phyloP scores from a whole-genome alignment of 2,329 filamentous ascomycete genomes.

The Lachnellula cervina region DNA sequence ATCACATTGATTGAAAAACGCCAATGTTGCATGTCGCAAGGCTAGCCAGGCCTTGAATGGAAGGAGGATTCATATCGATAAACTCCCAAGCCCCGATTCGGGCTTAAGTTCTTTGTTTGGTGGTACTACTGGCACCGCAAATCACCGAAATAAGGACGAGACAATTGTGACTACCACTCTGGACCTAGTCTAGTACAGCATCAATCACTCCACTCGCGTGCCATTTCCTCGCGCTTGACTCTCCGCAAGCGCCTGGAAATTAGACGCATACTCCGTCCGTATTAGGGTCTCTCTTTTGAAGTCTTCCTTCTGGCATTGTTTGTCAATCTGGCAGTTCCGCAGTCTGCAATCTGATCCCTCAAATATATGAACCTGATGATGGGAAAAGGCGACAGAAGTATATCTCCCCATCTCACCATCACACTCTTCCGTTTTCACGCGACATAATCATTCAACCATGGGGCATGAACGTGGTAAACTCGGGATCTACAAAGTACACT shows the following conservation, averaged over 20 bases:
- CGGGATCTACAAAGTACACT: background rate
- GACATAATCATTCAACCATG: background rate
- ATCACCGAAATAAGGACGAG: constrained; percentile 1
- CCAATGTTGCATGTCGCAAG: background rate
- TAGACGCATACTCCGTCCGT: background rate
- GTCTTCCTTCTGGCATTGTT: background rate
- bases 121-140: constrained; percentile 2
- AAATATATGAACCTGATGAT: background rate
- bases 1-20: background rate
- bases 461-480: background rate
- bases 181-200: too few species aligned
- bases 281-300: too few species aligned
- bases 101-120: background rate
- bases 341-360: background rate
- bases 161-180: background rate
- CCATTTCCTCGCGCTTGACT: background rate
- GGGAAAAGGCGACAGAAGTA: background rate
- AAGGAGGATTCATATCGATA: background rate
- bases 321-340: background rate
- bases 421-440: background rate
- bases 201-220: background rate
- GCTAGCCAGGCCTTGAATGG: background rate
- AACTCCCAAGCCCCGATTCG: background rate
- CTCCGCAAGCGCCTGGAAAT: background rate
- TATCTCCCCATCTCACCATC: background rate